Evolutionary conservation across 768 basidiomycete species (phyloP), one percentile per base, ranked within the genome.

Genomic region (Mrakia gelida): DNA sequence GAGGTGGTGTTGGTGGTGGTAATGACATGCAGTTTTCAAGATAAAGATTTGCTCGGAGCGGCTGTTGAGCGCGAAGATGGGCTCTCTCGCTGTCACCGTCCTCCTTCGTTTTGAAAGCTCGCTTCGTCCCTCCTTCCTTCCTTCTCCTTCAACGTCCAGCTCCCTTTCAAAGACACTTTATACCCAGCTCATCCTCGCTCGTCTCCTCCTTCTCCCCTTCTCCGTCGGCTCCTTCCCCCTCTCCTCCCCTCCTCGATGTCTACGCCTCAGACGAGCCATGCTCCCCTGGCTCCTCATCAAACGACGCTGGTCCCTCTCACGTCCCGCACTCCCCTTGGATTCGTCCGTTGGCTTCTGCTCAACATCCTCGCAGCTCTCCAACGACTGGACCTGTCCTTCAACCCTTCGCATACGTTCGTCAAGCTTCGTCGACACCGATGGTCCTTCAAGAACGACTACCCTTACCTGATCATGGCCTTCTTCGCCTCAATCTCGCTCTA

Each of bases 371-470:
- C 90, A 32, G 92, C 89, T 5, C 87, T 91, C 15, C 88, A 86
- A 41, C 88, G 91, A 13, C 86, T 94, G 38, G 92, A 94, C 87
- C 91, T 90, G 84, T 92, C 91, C 0, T 82, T 92, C n/a, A 89
- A 90, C 16, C 92, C 92, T 1, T 81, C 84, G 21, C 88, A 91
- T 80, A 92, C 91, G 7, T 80, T 94, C 61, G 80, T 86, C 34
- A 87, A 89, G 73, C 86, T 94, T 68, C 86, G 86, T 62, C 85
- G 87, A 13, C 89, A 92, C 83, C 83, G 84, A 21, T 92, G 89
- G 83, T 86, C 86, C 13, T 82, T 85, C 56, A 85, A 87, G 28
- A 65, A 54, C 21, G 92, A 93, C 85, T 84, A 84, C 71, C 84
- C 90, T 73, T 91, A 92, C 84, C 77, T 92, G 79, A 86, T 92